phyloP scores from a whole-genome alignment of 305 asterid species.

The Rubia tinctorum region DNA sequence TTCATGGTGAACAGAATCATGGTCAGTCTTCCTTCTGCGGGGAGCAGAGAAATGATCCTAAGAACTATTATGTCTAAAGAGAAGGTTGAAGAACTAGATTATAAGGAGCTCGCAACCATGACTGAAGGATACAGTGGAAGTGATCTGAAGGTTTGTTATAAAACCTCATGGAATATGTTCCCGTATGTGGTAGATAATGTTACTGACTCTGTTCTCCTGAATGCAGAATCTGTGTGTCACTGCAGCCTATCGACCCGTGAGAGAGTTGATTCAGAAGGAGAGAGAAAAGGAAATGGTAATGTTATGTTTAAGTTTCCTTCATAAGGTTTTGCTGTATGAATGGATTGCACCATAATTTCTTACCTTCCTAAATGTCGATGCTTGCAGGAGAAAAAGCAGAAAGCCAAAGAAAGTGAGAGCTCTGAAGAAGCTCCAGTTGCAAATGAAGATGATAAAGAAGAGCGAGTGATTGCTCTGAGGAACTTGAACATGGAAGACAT shows the following conservation, averaged over 20 bases:
- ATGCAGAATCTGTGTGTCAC: conserved; percentile 82
- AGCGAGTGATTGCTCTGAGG: conserved; percentile 59
- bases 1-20: conserved; percentile 58
- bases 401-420: conserved; percentile 40
- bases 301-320: conserved; percentile 12
- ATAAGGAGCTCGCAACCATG: conserved; percentile 75
- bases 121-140: conserved; percentile 98
- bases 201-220: conserved; percentile 27
- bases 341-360: not conserved
- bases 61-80: conserved; percentile 82
- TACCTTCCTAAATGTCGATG: conserved; percentile 1
- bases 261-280: conserved; percentile 81
- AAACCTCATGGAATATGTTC: conserved; percentile 1
- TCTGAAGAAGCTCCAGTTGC: conserved; percentile 37
- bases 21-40: conserved; percentile 86
- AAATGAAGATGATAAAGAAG: conserved; percentile 47
- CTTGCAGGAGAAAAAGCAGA: conserved; percentile 53
- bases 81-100: conserved; percentile 68
- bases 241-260: conserved; percentile 94
- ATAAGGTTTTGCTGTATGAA: not conserved
- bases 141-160: conserved; percentile 81
- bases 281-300: conserved; percentile 65
- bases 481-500: conserved; percentile 88
- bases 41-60: conserved; percentile 84
- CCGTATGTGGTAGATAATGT: conserved; percentile 3